Evolutionary conservation across 2,329 filamentous ascomycete genomes (phyloP).

Genomic region (Beauveria caledonica): DNA sequence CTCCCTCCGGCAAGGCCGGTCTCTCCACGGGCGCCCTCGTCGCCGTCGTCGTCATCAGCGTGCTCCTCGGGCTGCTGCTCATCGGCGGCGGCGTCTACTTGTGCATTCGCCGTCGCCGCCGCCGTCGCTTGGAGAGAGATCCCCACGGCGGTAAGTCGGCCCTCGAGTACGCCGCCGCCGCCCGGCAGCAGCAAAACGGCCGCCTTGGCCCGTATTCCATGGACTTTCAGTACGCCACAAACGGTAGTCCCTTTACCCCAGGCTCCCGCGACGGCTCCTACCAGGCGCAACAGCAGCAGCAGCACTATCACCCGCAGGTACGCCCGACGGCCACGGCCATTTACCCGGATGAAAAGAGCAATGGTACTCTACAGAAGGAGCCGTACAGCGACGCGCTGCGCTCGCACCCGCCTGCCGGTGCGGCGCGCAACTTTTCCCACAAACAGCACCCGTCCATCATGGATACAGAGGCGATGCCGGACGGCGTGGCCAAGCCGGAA

Average conservation of each 20-base stretch:
- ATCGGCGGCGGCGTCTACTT: slow-evolving; percentile 34
- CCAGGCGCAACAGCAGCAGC: slow-evolving; percentile 17
- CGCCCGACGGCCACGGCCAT: not conserved
- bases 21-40: slow-evolving; percentile 24
- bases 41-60: slow-evolving; percentile 34
- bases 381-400: not conserved
- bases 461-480: not conserved
- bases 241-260: slow-evolving; percentile 31
- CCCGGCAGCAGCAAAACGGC: slow-evolving; percentile 11
- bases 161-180: slow-evolving; percentile 10
- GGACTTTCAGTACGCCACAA: slow-evolving; percentile 44
- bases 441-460: not conserved
- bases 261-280: slow-evolving; percentile 25
- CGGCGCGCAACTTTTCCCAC: slow-evolving; percentile 8
- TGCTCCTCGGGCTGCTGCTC: slow-evolving; percentile 28
- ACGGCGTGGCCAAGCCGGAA: not conserved
- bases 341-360: too few relatives aligned
- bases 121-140: slow-evolving; percentile 18
- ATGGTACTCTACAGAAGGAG: not conserved
- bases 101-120: slow-evolving; percentile 39
- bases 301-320: slow-evolving; percentile 13
- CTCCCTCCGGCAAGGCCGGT: not conserved
- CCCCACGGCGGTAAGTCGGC: not conserved
- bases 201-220: slow-evolving; percentile 27
- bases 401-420: slow-evolving; percentile 4